Evolutionary conservation across 306 rosid genomes (phyloP).

Genomic region (Glycine tomentella): DNA sequence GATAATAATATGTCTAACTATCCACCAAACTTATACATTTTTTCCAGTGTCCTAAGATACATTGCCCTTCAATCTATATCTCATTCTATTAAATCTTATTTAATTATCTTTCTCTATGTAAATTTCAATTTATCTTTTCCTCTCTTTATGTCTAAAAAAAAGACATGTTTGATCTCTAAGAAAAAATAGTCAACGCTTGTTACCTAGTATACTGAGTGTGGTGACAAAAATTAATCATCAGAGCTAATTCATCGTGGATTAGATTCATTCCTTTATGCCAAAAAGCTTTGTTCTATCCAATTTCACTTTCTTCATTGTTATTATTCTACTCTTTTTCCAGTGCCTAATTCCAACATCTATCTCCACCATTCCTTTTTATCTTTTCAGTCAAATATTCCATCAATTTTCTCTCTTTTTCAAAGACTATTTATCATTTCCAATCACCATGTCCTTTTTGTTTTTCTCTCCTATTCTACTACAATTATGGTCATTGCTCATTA

Average conservation of each 20-base stretch:
- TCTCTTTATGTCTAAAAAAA: no score
- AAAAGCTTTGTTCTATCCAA: not conserved
- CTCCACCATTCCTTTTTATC: slow-evolving; percentile 17
- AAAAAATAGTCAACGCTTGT: no score
- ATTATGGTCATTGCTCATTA: not conserved
- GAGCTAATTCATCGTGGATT: not conserved
- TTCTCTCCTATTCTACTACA: not conserved
- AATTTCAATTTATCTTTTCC: no score
- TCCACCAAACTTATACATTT: no score
- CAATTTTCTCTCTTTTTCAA: not conserved
- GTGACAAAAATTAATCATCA: not conserved
- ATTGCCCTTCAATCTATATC: no score
- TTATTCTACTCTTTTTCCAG: not conserved
- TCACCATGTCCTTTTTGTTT: not conserved
- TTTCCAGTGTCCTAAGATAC: no score
- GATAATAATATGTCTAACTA: no score
- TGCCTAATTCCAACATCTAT: not conserved
- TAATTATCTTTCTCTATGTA: no score
- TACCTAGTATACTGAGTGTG: not conserved
- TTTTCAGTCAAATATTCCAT: slow-evolving; percentile 31
- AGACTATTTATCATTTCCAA: not conserved
- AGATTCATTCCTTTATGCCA: not conserved
- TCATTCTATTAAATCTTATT: no score
- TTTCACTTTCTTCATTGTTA: slow-evolving; percentile 15
- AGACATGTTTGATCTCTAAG: no score